These are phyloP conservation scores for Komagataella kurtzmanii DNA, from an alignment of 805 yeast genomes.

Conservation along the genomic window DNA sequence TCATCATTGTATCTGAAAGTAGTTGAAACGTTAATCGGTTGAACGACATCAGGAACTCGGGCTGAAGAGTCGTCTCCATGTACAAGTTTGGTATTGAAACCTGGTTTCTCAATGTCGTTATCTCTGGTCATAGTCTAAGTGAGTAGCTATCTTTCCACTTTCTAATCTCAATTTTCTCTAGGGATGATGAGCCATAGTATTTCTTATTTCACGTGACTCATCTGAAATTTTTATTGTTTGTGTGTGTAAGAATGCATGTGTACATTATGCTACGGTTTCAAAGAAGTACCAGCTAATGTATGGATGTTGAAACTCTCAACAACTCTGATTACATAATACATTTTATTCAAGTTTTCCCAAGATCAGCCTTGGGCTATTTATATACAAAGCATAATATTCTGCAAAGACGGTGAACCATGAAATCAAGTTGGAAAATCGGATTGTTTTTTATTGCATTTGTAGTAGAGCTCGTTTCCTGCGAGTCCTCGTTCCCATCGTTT, in stretches of 20 bases:
- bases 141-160: neutral
- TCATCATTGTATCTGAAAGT: neutral
- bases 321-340: neutral
- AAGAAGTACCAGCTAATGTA: neutral
- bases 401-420: neutral
- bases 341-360: too few relatives aligned
- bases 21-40: slow-evolving; percentile 2
- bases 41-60: neutral
- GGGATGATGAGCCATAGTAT: neutral
- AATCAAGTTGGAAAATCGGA: neutral
- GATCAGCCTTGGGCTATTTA: neutral
- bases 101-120: slow-evolving; percentile 8
- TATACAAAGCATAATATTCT: neutral
- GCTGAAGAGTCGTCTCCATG: slow-evolving; percentile 18
- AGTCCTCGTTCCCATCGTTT: slow-evolving; percentile 11
- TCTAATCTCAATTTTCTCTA: neutral
- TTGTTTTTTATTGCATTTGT: neutral
- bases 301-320: neutral
- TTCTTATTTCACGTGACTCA: neutral
- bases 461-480: neutral
- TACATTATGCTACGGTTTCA: too few relatives aligned
- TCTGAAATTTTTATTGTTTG: neutral
- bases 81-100: slow-evolving; percentile 21
- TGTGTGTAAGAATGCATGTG: neutral
- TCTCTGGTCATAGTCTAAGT: neutral